Evolutionary conservation across 192 early-diverging fungal species (phyloP).

Genomic region (Gigaspora rosea): DNA sequence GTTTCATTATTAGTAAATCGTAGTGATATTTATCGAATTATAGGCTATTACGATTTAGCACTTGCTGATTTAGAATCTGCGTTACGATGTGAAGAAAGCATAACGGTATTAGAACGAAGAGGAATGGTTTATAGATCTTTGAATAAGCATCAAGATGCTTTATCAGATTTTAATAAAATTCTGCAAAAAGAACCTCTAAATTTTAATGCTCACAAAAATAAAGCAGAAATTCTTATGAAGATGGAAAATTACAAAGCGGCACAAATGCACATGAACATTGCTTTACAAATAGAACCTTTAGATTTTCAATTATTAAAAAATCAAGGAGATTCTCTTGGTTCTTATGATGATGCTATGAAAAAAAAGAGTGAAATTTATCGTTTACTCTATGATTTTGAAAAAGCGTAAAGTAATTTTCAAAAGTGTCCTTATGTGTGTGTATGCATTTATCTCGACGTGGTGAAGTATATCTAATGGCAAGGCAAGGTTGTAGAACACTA

Average conservation of each 20-base stretch:
- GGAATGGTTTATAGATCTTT: not conserved
- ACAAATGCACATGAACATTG: not conserved
- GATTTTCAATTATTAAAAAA: not conserved
- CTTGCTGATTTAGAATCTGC: constrained; percentile 8
- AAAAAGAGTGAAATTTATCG: constrained; percentile 14
- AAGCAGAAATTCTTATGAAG: not conserved
- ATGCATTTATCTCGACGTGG: not conserved
- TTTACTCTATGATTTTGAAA: not conserved
- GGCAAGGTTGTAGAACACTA: not conserved
- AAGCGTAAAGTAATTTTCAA: constrained; percentile 13
- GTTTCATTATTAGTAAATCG: not conserved
- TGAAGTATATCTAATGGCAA: constrained; percentile 9
- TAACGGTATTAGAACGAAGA: not conserved
- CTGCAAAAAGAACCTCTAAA: not conserved
- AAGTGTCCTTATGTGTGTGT: not conserved
- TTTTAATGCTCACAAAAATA: not conserved
- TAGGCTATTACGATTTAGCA: constrained; percentile 10
- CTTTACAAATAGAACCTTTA: not conserved
- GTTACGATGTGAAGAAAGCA: not conserved
- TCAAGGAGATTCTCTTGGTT: constrained; percentile 4
- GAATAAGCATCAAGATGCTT: not conserved
- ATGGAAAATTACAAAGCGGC: not conserved
- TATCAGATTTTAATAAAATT: constrained; percentile 17
- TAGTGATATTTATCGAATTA: constrained; percentile 15
- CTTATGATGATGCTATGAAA: not conserved